Evolutionary conservation across 164 flowering plant genomes (phyloP), one percentile per base, ranked within the genome.

Genomic region (Paratinospora sagittata): DNA sequence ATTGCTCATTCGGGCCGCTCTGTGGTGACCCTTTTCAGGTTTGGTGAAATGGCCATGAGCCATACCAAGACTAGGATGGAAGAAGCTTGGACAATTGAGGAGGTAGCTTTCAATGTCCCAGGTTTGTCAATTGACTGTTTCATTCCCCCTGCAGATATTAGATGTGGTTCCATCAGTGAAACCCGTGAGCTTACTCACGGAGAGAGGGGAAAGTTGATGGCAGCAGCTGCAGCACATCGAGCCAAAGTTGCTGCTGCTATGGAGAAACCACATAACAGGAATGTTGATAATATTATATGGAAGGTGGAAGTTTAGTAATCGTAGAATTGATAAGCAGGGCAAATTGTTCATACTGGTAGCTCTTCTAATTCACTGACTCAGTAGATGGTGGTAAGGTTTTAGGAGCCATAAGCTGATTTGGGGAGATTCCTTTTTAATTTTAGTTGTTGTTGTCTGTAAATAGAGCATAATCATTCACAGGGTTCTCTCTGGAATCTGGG

Each of bases 31-130:
- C 86, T 88, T 27, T 86, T 88, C 70, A 81, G 84, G 71, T 86
- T 88, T 47, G 92, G 92, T 8, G 92, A 88, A 67, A 88, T 82
- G 63, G 87, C 92, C 33, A 85, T 86, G 91, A 86, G 89, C 82
- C 90, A 87, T 76, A 87, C 89, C 10, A 85, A 82, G 84, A 87
- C 90, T 17, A 74, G 87, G 68, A 84, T 87, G 89, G 88, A 87
- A 75, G 90, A 87, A 63, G 84, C 80, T 1, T 87, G 90, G 90
- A 84, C 89, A 8, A 87, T 87, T 43, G 87, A 87, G 77, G 90
- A 87, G 73, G 90, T 85, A 63, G 88, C 87, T 4, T 87, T 87
- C 73, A 87, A 87, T 71, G 85, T 87, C 6, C 89, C 85, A 0
- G 91, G 91, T 10, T 73, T 87, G 24, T 86, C 89, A 2, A 67